Evolutionary conservation across 768 basidiomycete genomes (phyloP).

Genomic region (Russula brevipes): DNA sequence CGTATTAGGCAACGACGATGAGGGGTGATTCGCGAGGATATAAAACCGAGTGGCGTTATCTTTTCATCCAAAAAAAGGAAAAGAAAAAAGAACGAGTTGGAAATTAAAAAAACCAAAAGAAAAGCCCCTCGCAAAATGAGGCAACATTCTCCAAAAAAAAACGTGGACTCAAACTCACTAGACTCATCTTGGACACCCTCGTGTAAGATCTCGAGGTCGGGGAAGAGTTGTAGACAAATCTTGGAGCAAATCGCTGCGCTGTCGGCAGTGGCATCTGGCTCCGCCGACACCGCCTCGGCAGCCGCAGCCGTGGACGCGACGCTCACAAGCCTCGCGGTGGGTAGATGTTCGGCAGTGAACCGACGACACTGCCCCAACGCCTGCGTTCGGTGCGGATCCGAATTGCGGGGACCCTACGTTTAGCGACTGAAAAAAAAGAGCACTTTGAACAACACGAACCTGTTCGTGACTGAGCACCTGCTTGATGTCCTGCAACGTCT

Average conservation of each 20-base stretch:
- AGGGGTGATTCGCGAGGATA: conserved; percentile 42
- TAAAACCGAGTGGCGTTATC: conserved; percentile 71
- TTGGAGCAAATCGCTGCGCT: conserved; percentile 74
- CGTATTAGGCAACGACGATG: conserved; percentile 30
- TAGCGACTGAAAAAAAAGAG: neutral
- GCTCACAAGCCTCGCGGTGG: conserved; percentile 47
- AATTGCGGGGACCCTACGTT: too few species aligned
- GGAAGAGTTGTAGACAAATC: conserved; percentile 54
- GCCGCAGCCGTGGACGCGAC: conserved; percentile 72
- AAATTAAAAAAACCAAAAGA: neutral
- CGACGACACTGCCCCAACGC: conserved; percentile 73
- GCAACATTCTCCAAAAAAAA: too few species aligned
- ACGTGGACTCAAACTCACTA: conserved; percentile 33
- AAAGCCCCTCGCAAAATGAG: too few species aligned
- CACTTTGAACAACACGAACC: conserved; percentile 36
- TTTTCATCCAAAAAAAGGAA: conserved; percentile 27
- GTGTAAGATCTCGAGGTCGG: conserved; percentile 54
- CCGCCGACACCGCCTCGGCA: conserved; percentile 44
- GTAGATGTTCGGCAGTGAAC: conserved; percentile 52
- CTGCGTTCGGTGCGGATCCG: conserved; percentile 33
- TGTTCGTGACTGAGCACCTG: conserved; percentile 76
- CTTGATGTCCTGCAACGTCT: conserved; percentile 49
- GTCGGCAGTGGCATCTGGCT: conserved; percentile 40
- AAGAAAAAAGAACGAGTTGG: neutral
- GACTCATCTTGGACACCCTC: conserved; percentile 61